A percentile compares a stretch with the other conserved stretches of the same genome.
Evolutionary conservation across 176 grass and related monocot genomes (phyloP).

Genomic region (Oryza officinalis): DNA sequence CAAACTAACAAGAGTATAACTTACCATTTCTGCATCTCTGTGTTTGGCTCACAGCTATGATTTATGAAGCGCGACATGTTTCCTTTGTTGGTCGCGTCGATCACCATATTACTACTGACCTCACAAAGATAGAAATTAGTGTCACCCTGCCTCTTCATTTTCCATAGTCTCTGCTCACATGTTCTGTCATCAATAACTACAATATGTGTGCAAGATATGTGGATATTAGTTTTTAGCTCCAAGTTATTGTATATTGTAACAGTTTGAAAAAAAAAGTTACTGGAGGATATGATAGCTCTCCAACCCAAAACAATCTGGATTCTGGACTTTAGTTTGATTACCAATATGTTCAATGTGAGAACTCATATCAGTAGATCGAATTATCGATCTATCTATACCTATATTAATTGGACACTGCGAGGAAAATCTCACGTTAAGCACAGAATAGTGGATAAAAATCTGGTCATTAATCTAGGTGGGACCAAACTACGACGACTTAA

Average conservation of each 20-base stretch:
- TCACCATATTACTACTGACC: slow-evolving; percentile 92
- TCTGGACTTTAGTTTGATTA: slow-evolving; percentile 30
- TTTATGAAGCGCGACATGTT: slow-evolving; percentile 98
- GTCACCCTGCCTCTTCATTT: slow-evolving; percentile 76
- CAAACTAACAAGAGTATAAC: slow-evolving; percentile 33
- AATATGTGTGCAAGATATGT: slow-evolving; percentile 33
- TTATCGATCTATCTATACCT: not conserved
- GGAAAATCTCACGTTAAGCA: not conserved
- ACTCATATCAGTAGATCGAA: slow-evolving; percentile 13
- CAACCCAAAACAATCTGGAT: slow-evolving; percentile 4
- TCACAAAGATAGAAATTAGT: slow-evolving; percentile 97
- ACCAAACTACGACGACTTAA: too few species aligned
- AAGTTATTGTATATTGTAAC: not conserved
- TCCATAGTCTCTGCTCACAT: slow-evolving; percentile 96
- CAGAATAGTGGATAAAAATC: not conserved
- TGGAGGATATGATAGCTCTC: not conserved
- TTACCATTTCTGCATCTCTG: slow-evolving; percentile 98
- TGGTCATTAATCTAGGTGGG: not conserved
- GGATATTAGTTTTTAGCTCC: slow-evolving; percentile 31
- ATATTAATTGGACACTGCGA: not conserved
- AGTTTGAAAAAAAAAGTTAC: not conserved
- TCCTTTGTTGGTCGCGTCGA: slow-evolving; percentile 94
- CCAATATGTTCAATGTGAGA: not conserved
- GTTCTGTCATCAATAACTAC: slow-evolving; percentile 91
- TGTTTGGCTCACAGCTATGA: slow-evolving; percentile 97